Evolutionary conservation across 176 grass and related monocot genomes (phyloP), one percentile per base, ranked within the genome.

Genomic region (Rhynchospora breviuscula): DNA sequence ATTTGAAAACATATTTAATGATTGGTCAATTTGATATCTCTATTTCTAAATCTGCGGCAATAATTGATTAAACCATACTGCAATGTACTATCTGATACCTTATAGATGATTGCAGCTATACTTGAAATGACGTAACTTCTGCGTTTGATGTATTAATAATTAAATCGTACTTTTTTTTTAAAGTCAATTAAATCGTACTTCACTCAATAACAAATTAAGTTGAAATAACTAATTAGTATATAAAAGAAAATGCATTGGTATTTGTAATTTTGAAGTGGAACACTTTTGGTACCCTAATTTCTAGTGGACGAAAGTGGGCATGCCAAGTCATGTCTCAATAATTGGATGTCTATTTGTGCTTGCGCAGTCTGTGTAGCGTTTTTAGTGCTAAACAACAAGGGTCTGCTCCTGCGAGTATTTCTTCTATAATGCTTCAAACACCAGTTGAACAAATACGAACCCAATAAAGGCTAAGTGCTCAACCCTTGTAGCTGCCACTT

Each of bases 281-380:
- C 54, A 40, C 75, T 79, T 75, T 75, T 25, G 1, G 13, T 45
- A 3, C 44, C 18, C 43, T 18, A 26, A 47, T 82, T 61, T 82
- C 21, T 26, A 67, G 59, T 26, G 56, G 79, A 12, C 21, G 62
- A 13, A 60, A 46, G 56, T 64, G 79, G 59, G 40, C 48, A 54
- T 1, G 23, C 43, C 5, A 23, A 65, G 79, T 82, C 79, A 82
- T 67, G 43, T 82, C 60, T 65, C 59, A 82, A 82, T 82, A 64
- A 82, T 82, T 82, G 40, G 61, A 67, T 47, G 51, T 70, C 18
- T 23, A 70, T 70, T 33, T 70, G 35, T 13, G 17, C 18, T 60
- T 81, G 57, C 47, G 56, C 40, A 62, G 44, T 81, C 60, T 56
- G 77, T 56, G 77, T 45, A 51, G 49, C 6, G 77, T 2, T 64